Percentiles rank a stretch among this genome's conserved stretches.
phyloP scores from a whole-genome alignment of 257 asterid genomes.

The Solanum sitiens region DNA sequence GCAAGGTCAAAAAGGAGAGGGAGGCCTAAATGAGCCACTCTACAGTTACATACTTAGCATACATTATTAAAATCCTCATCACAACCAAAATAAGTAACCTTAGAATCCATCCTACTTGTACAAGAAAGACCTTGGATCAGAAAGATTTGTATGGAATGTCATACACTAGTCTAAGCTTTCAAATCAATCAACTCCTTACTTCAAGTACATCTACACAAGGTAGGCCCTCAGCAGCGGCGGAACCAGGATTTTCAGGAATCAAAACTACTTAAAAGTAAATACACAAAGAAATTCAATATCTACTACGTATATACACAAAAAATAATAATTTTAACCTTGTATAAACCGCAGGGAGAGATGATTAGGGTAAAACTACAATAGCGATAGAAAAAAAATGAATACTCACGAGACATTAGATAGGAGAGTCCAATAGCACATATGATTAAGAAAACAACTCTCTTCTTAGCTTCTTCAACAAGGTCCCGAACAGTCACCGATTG shows the following conservation, averaged over 20 bases:
- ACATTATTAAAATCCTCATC: background rate
- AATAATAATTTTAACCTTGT: background rate
- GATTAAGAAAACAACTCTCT: conserved; percentile 25
- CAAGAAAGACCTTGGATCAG: background rate
- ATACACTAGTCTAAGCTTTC: background rate
- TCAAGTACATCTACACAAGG: background rate
- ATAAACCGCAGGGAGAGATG: background rate
- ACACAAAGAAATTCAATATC: background rate
- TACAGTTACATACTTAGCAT: background rate
- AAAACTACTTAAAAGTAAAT: too few species aligned
- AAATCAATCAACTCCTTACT: background rate
- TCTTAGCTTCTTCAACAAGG: conserved; percentile 44
- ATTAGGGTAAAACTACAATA: background rate
- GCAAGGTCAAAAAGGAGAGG: background rate
- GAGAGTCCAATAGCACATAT: conserved; percentile 35
- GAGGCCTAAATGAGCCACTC: background rate
- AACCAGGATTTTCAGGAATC: background rate
- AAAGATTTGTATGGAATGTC: background rate
- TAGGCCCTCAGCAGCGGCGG: background rate
- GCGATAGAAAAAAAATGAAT: background rate
- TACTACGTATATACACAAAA: background rate
- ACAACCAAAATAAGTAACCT: background rate
- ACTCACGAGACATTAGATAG: conserved; percentile 43
- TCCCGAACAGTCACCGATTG: conserved; percentile 20
- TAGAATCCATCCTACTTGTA: background rate